These are phyloP conservation scores for Phytophthora podocarpi DNA, from an alignment of 352 stramenopile species.

Conservation along the genomic window DNA sequence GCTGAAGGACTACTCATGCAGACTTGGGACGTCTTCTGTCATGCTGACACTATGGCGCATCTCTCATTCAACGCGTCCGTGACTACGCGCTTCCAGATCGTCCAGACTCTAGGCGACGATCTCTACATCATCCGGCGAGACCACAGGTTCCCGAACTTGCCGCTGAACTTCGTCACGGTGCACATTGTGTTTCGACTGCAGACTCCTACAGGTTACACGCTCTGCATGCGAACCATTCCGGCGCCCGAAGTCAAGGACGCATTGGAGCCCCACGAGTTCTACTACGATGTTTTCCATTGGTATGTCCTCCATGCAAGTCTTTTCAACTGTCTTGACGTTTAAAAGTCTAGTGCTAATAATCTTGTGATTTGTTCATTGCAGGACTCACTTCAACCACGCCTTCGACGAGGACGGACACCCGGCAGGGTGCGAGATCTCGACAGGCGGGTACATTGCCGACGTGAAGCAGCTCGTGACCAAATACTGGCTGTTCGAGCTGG, in stretches of 20 bases:
- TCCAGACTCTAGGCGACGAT: slow-evolving; percentile 62
- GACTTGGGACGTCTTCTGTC: slow-evolving; percentile 51
- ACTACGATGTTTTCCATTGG: slow-evolving; percentile 72
- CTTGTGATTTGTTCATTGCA: slow-evolving; percentile 12
- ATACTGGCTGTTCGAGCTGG: slow-evolving; percentile 74
- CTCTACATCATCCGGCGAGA: slow-evolving; percentile 63
- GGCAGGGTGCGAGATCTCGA: slow-evolving; percentile 56
- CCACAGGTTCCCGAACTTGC: slow-evolving; percentile 47
- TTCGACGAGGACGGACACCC: slow-evolving; percentile 41
- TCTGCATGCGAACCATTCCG: slow-evolving; percentile 67
- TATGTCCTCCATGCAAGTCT: too few species aligned
- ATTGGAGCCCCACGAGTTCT: slow-evolving; percentile 55
- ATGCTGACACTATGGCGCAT: slow-evolving; percentile 45
- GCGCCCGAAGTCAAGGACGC: slow-evolving; percentile 48
- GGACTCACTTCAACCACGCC: slow-evolving; percentile 62
- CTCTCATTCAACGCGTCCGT: slow-evolving; percentile 56
- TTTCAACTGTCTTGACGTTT: too few species aligned
- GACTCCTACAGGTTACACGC: slow-evolving; percentile 55
- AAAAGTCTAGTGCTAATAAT: too few species aligned
- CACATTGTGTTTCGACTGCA: slow-evolving; percentile 68
- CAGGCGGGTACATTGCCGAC: slow-evolving; percentile 57
- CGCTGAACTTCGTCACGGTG: slow-evolving; percentile 59
- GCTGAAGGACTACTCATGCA: slow-evolving; percentile 43
- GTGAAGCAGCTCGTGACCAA: slow-evolving; percentile 54
- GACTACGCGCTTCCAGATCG: slow-evolving; percentile 45